These are phyloP conservation scores for Magnusiomyces suaveolens DNA, from an alignment of 1,139 yeast genomes.

Conservation along the genomic window DNA sequence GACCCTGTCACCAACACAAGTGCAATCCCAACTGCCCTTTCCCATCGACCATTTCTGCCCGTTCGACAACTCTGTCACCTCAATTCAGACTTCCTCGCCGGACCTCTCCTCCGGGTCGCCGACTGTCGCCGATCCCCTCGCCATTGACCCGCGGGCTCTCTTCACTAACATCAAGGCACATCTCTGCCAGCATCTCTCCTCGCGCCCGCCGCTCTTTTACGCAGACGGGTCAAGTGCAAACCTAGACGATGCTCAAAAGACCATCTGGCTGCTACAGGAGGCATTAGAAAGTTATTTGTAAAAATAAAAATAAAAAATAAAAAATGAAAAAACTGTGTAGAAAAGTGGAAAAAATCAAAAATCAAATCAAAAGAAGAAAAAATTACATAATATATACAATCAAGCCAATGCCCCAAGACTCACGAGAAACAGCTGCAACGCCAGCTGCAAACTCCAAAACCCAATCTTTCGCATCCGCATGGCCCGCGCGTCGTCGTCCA, in stretches of 20 bases:
- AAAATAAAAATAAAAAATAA: no score
- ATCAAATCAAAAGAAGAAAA: no score
- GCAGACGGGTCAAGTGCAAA: conserved; percentile 14
- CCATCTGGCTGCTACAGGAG: background rate
- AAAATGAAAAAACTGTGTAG: no score
- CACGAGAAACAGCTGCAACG: conserved; percentile 71
- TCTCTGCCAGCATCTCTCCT: background rate
- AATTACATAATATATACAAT: no score
- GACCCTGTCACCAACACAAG: no score
- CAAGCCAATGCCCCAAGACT: conserved; percentile 58
- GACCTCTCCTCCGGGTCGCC: no score
- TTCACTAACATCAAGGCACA: background rate
- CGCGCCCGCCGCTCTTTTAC: background rate
- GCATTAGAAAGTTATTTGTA: background rate
- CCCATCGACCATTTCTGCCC: no score
- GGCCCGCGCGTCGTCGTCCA: conserved; percentile 70
- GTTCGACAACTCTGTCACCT: no score
- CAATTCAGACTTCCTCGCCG: no score
- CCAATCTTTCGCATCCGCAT: conserved; percentile 74
- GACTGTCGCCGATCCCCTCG: background rate
- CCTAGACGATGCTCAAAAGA: background rate
- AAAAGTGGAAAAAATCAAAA: no score
- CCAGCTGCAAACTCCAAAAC: conserved; percentile 83
- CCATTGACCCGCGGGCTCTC: background rate
- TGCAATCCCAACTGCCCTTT: no score